Base-by-base conservation (phyloP, 2,329 filamentous ascomycete species). In the Monosporascus cannonballus region DNA sequence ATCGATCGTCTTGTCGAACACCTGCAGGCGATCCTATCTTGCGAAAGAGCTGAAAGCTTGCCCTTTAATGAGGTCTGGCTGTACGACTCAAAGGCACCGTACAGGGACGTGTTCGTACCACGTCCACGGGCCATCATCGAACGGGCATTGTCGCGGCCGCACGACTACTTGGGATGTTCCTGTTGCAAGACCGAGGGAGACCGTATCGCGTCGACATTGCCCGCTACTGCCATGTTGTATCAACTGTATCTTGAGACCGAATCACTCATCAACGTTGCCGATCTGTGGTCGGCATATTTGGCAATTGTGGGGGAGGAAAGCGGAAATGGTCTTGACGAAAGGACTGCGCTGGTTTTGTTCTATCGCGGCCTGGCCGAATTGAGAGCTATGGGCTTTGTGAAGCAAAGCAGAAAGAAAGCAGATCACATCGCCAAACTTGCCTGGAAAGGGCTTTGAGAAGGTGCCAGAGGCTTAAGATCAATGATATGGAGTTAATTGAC, bases 331-430 rank as follows among this genome's bases (percentile, higher is more conserved):
- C 61, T 72, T 7, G 73, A 78, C 47, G 81, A 85, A 67, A 74
- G 81, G 58, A 77, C 76, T 47, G 79, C 77, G 7, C 76, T 90
- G 71, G 84, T 90, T 42, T 73, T 89, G 54, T 99, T 97, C 71
- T 96, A 96, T 69, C 81, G 85, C 55, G 89, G 83, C 5, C 70
- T 97, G 56, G 90, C 93, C 1, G 94, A 99, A 69, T 71, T 99
- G 67, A 87, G 86, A 68, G 82, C 86, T 51, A 76, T 99, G 63
- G 94, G 94, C 7, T 87, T 96, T 71, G 80, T 97, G 56, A 96
- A 94, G 74, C 79, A 81, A 56, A 97, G 87, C 65, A 89, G 87
- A 71, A 96, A 92, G 76, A 96, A 96, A 76, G 83, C 85, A 24
- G 94, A 97, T 67, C 93, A 97, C 71, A 75, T 97, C 60, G 86